Percentiles rank a stretch among this genome's conserved stretches.
These are phyloP conservation scores for Fusarium abutilonis DNA, from an alignment of 2,329 filamentous ascomycete species.

Conservation along the genomic window DNA sequence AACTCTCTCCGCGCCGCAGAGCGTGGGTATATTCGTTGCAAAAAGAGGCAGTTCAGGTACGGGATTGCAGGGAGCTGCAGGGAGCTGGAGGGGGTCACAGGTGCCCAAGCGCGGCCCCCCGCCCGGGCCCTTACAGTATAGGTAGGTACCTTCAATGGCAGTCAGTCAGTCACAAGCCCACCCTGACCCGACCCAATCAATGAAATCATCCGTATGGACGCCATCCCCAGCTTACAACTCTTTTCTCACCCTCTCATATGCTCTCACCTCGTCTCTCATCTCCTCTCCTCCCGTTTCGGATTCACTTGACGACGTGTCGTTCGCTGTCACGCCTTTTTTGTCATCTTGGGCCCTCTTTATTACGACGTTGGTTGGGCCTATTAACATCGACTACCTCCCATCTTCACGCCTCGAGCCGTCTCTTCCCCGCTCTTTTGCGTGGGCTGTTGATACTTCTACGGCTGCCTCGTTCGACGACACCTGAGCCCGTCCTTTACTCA, in stretches of 20 bases:
- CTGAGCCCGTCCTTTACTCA: slow-evolving; percentile 20
- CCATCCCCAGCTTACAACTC: slow-evolving; percentile 33
- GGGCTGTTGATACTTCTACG: slow-evolving; percentile 33
- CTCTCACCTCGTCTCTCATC: slow-evolving; percentile 25
- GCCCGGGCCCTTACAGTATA: slow-evolving; percentile 2
- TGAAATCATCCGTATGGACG: slow-evolving; percentile 13
- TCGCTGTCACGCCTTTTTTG: slow-evolving; percentile 38
- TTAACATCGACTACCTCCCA: slow-evolving; percentile 12
- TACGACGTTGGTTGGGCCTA: slow-evolving; percentile 12
- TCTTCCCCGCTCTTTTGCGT: slow-evolving; percentile 38
- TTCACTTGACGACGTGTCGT: slow-evolving; percentile 41
- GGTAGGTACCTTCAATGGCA: slow-evolving; percentile 15
- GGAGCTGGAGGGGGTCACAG: slow-evolving; percentile 12
- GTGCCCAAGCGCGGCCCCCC: slow-evolving; percentile 34
- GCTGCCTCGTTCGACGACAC: slow-evolving; percentile 31
- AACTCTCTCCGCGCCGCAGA: slow-evolving; percentile 20
- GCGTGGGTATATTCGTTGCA: background rate
- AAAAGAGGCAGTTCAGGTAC: slow-evolving; percentile 22
- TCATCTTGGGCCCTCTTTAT: slow-evolving; percentile 21
- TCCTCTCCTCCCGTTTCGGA: slow-evolving; percentile 36
- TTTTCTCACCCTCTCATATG: slow-evolving; percentile 30
- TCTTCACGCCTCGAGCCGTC: slow-evolving; percentile 18
- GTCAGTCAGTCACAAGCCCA: slow-evolving; percentile 34
- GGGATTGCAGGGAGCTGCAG: slow-evolving; percentile 8
- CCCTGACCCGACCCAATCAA: slow-evolving; percentile 32